Evolutionary conservation across 345 rosid species (phyloP).

Genomic region (Gossypium mustelinum): DNA sequence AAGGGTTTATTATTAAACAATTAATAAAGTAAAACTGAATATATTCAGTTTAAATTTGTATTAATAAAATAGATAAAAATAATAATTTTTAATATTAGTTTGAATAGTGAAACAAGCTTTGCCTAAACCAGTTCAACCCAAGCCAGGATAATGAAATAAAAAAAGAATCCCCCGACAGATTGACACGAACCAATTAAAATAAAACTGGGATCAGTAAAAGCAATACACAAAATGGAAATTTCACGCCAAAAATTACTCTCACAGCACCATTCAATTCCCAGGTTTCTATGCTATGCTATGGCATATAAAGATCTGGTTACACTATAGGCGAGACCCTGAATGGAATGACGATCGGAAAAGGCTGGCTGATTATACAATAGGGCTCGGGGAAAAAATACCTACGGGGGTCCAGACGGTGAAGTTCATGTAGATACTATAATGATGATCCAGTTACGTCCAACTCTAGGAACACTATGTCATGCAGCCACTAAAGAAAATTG

Average conservation of each 20-base stretch:
- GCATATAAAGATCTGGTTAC: background rate
- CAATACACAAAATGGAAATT: no score
- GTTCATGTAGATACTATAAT: conserved; percentile 27
- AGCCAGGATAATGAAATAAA: no score
- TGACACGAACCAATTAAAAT: no score
- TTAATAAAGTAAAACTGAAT: no score
- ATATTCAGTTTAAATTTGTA: no score
- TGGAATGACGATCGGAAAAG: conserved; percentile 45
- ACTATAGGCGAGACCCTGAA: conserved; percentile 36
- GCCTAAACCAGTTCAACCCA: no score
- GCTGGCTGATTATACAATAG: conserved; percentile 57
- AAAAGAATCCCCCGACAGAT: no score
- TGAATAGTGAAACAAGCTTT: no score
- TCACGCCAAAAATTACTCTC: background rate
- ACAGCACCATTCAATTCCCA: conserved; percentile 13
- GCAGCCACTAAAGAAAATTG: conserved; percentile 36
- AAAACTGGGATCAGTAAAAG: no score
- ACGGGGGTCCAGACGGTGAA: conserved; percentile 55
- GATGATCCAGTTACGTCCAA: conserved; percentile 35
- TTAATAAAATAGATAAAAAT: no score
- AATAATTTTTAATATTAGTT: no score
- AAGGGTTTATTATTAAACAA: no score
- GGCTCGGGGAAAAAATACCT: conserved; percentile 53
- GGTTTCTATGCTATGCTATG: background rate
- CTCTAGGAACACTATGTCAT: conserved; percentile 47